Conservation (phyloP, 2,329 filamentous ascomycete genomes). For the Aspergillus arachidicola region DNA sequence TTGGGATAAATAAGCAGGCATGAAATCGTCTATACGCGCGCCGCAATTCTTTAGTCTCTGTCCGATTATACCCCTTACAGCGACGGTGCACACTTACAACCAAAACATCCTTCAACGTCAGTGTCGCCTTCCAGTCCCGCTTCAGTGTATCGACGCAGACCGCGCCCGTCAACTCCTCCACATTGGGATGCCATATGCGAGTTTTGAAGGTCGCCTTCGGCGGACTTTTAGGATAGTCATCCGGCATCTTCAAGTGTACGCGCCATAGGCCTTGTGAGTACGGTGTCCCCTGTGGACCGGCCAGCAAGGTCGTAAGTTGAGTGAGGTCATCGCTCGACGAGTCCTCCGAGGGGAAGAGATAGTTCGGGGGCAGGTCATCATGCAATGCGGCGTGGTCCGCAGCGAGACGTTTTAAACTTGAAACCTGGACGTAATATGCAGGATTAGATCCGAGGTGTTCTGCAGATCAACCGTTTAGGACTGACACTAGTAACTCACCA, state of each 20-base stretch:
- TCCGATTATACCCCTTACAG: background rate
- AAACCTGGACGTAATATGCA: constrained; percentile 26
- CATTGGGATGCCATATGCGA: constrained; percentile 66
- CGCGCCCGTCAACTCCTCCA: constrained; percentile 63
- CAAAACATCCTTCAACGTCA: constrained; percentile 63
- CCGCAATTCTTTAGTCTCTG: background rate
- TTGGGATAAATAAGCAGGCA: constrained; percentile 67
- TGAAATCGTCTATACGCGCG: constrained; percentile 54
- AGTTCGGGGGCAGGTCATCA: constrained; percentile 62
- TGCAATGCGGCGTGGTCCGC: constrained; percentile 62
- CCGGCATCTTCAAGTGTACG: constrained; percentile 61
- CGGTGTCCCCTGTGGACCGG: constrained; percentile 62
- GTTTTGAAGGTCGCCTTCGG: constrained; percentile 63
- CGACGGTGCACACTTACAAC: constrained; percentile 37
- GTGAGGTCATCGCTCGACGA: constrained; percentile 56
- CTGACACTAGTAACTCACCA: background rate
- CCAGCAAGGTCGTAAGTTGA: constrained; percentile 59
- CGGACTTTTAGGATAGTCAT: constrained; percentile 54
- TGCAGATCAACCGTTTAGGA: background rate
- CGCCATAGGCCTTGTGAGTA: constrained; percentile 62
- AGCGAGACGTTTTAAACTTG: constrained; percentile 59
- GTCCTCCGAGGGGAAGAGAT: constrained; percentile 55
- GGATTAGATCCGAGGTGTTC: background rate
- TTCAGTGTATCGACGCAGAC: constrained; percentile 68
- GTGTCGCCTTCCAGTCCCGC: constrained; percentile 61